Base-by-base conservation (phyloP, 192 early-diverging fungal genomes). In the Coemansia sp. region DNA sequence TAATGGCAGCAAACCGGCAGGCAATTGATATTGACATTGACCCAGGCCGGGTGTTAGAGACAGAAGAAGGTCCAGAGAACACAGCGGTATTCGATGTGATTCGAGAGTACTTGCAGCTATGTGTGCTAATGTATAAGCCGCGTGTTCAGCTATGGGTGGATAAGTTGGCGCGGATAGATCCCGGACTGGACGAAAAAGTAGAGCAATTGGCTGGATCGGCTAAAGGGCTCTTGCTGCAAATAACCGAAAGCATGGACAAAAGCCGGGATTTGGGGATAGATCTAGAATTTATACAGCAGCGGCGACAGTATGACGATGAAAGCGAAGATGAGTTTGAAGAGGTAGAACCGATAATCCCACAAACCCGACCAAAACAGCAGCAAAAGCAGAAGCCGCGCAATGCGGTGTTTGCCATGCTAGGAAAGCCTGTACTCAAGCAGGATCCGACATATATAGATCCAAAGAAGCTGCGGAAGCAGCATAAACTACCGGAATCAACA, bases 1-100 rank as follows among this genome's bases (percentile, higher is more conserved):
- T 84, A 13, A 80, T 88, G 58, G 85, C 83, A 3, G 81, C 82
- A 10, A 81, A 78, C 49, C 80, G 84, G 2, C 85, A 87, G 31
- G 69, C 62, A 16, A 68, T 89, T 31, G 73, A 79, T n/a, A 69
- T 87, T 52, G 56, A 74, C 41, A 41, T 89, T 20, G 64, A 81
- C 6, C 72, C 80, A 16, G 70, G 76, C 8, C 63, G 80, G 6
- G 59, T 75, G 1, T 64, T 83, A 23, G 81, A 81, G 5, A 55
- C 84, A 4, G 45, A 68, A 13, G 87, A 89, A 36, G 68, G 79
- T 0, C 64, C 64, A 1, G 81, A 81, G 0, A 89, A 86, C 37
- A 38, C 38, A 14, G 62, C 52, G 13, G 59, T 76, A 8, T 76
- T 57, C 39, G 67, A 65, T 28, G 74, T 77, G 12, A 44, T 89